Percentiles rank a stretch among this genome's conserved stretches.
Evolutionary conservation across 805 yeast genomes (phyloP).

Genomic region (Hanseniaspora jakobsenii): DNA sequence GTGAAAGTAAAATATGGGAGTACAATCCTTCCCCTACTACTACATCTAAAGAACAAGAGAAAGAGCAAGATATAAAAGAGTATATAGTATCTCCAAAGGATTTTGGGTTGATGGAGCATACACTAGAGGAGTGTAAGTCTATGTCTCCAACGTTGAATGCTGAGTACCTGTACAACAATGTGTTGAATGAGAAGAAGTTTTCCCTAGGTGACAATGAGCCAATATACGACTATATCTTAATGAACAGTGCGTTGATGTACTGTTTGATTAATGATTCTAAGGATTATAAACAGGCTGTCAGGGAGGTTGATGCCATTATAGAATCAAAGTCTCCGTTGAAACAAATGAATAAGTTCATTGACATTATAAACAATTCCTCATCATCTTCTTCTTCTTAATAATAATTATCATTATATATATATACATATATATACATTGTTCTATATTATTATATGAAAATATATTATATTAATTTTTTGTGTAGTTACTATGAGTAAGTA

Average conservation of each 20-base stretch:
- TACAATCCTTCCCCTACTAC: no score
- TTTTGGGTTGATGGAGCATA: constrained; percentile 69
- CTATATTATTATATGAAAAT: no score
- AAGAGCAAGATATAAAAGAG: constrained; percentile 32
- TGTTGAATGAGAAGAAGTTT: constrained; percentile 32
- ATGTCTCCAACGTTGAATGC: constrained; percentile 89
- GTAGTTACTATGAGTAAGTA: no score
- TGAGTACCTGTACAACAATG: constrained; percentile 31
- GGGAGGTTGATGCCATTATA: constrained; percentile 57
- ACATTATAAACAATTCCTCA: constrained; percentile 21
- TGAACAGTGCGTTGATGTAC: constrained; percentile 82
- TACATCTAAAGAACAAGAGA: no score
- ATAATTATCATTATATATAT: no score
- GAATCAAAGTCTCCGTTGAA: constrained; percentile 51
- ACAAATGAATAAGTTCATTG: constrained; percentile 43
- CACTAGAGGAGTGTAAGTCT: constrained; percentile 54
- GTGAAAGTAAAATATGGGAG: constrained; percentile 70
- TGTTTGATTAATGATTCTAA: constrained; percentile 58
- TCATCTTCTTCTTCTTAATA: no score
- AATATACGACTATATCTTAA: constrained; percentile 73
- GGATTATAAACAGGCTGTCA: constrained; percentile 69
- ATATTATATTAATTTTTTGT: no score
- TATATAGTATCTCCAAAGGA: constrained; percentile 54
- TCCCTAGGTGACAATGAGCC: constrained; percentile 35
- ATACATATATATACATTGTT: no score